Conservation (phyloP, 768 basidiomycete species). For the Lyophyllum decastes region DNA sequence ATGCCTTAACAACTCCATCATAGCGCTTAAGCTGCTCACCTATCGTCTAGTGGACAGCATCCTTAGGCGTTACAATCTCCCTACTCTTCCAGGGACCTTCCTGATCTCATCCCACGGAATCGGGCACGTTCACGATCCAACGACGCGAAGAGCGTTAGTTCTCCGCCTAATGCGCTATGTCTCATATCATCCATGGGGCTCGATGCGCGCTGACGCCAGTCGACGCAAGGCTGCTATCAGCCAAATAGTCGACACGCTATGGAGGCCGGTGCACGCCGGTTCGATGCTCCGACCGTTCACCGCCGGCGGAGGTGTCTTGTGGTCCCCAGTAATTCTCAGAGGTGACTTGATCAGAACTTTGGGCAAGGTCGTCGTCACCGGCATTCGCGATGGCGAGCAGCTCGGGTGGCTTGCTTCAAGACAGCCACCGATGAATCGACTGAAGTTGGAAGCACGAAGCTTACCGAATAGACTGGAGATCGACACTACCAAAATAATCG, state of each 20-base stretch:
- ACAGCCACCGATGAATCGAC: slow-evolving; percentile 44
- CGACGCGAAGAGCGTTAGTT: slow-evolving; percentile 43
- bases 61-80: slow-evolving; percentile 34
- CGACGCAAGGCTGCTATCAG: slow-evolving; percentile 48
- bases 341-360: slow-evolving; percentile 23
- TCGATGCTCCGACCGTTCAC: slow-evolving; percentile 37
- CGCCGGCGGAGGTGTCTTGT: slow-evolving; percentile 64
- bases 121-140: slow-evolving; percentile 30
- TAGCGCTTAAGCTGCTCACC: slow-evolving; percentile 7
- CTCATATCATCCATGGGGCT: slow-evolving; percentile 80
- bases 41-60: slow-evolving; percentile 40
- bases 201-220: slow-evolving; percentile 57
- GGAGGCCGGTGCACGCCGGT: slow-evolving; percentile 33
- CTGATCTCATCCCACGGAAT: slow-evolving; percentile 42
- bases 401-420: slow-evolving; percentile 68
- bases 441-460: slow-evolving; percentile 26
- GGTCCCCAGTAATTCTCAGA: slow-evolving; percentile 52
- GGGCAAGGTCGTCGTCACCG: slow-evolving; percentile 6
- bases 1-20: background rate
- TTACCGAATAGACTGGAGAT: slow-evolving; percentile 30
- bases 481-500: slow-evolving; percentile 41
- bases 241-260: slow-evolving; percentile 51
- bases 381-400: slow-evolving; percentile 15
- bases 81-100: slow-evolving; percentile 53
- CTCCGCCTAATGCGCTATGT: slow-evolving; percentile 65